These are phyloP conservation scores for Nothophoma quercina DNA, from an alignment of 2,329 filamentous ascomycete genomes.

Conservation along the genomic window DNA sequence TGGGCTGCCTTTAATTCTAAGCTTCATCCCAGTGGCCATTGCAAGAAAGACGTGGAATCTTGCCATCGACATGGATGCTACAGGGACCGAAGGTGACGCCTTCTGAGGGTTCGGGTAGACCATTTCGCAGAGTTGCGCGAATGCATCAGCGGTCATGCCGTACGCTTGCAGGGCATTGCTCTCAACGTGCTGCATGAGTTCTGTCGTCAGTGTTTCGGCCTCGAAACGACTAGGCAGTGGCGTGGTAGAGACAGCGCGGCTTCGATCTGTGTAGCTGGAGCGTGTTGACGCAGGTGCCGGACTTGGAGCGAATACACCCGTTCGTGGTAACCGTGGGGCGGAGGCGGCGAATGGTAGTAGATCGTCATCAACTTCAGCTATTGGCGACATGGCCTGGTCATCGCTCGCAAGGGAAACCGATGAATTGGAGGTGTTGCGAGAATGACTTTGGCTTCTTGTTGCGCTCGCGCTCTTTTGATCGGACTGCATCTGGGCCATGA, in stretches of 20 bases:
- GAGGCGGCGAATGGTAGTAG: slow-evolving; percentile 34
- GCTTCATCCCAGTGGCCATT: slow-evolving; percentile 48
- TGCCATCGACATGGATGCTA: slow-evolving; percentile 41
- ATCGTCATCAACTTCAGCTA: slow-evolving; percentile 41
- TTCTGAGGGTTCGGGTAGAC: slow-evolving; percentile 43
- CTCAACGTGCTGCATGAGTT: slow-evolving; percentile 43
- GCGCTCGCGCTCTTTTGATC: slow-evolving; percentile 23
- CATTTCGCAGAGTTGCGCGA: slow-evolving; percentile 40
- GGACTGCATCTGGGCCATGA: slow-evolving; percentile 36
- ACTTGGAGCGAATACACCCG: slow-evolving; percentile 43
- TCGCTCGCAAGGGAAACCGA: slow-evolving; percentile 41
- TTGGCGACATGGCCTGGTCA: slow-evolving; percentile 38
- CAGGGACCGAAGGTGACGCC: slow-evolving; percentile 23
- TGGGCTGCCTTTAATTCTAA: slow-evolving; percentile 38
- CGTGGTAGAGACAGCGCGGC: slow-evolving; percentile 39
- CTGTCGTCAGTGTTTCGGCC: slow-evolving; percentile 45
- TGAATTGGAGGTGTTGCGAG: slow-evolving; percentile 44
- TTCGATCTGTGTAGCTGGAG: slow-evolving; percentile 43
- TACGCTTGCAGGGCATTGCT: slow-evolving; percentile 36
- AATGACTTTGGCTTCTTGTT: slow-evolving; percentile 32
- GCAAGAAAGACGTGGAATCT: slow-evolving; percentile 48
- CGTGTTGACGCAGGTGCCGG: slow-evolving; percentile 35
- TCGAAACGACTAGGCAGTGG: slow-evolving; percentile 47
- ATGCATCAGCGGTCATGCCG: slow-evolving; percentile 32
- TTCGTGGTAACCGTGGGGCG: slow-evolving; percentile 38